Percentiles rank a stretch among this genome's conserved stretches.
These are phyloP conservation scores for Pontederia crassipes DNA, from an alignment of 176 grass and related monocot genomes.

Conservation along the genomic window DNA sequence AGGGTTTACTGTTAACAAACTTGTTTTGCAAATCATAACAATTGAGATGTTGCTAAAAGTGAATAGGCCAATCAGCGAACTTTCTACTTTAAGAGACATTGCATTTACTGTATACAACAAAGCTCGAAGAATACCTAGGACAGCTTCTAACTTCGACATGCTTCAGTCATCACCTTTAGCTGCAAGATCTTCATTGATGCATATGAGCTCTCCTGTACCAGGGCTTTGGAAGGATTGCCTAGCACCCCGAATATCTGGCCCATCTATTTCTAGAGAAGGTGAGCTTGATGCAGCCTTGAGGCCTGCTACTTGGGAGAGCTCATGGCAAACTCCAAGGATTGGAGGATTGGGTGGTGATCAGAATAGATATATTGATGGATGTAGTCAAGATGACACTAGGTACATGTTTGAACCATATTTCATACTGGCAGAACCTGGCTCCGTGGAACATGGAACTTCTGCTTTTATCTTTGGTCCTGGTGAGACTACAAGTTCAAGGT, in stretches of 20 bases:
- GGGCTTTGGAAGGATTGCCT: slow-evolving; percentile 89
- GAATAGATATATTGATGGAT: slow-evolving; percentile 52
- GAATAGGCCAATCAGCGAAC: slow-evolving; percentile 71
- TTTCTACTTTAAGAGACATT: slow-evolving; percentile 85
- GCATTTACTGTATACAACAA: slow-evolving; percentile 97
- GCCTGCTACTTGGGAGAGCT: slow-evolving; percentile 71
- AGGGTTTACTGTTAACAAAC: slow-evolving; percentile 83
- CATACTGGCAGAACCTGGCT: slow-evolving; percentile 75
- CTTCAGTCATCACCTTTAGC: slow-evolving; percentile 65
- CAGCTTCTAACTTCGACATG: slow-evolving; percentile 47
- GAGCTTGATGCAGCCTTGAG: slow-evolving; percentile 83
- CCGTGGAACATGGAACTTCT: slow-evolving; percentile 38
- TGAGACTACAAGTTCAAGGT: slow-evolving; percentile 53
- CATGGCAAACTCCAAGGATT: slow-evolving; percentile 60
- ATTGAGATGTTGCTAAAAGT: slow-evolving; percentile 68
- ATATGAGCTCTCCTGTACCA: slow-evolving; percentile 55
- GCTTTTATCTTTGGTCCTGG: slow-evolving; percentile 14
- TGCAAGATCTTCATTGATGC: slow-evolving; percentile 72
- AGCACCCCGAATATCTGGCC: slow-evolving; percentile 65
- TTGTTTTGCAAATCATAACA: slow-evolving; percentile 90
- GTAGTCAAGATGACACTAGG: slow-evolving; percentile 66
- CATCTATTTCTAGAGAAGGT: slow-evolving; percentile 62
- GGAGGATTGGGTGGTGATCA: slow-evolving; percentile 43
- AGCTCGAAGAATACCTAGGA: slow-evolving; percentile 55
- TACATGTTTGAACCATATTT: slow-evolving; percentile 96